Base-by-base conservation (phyloP, 495 filamentous ascomycete genomes). In the Pseudevernia furfuracea region DNA sequence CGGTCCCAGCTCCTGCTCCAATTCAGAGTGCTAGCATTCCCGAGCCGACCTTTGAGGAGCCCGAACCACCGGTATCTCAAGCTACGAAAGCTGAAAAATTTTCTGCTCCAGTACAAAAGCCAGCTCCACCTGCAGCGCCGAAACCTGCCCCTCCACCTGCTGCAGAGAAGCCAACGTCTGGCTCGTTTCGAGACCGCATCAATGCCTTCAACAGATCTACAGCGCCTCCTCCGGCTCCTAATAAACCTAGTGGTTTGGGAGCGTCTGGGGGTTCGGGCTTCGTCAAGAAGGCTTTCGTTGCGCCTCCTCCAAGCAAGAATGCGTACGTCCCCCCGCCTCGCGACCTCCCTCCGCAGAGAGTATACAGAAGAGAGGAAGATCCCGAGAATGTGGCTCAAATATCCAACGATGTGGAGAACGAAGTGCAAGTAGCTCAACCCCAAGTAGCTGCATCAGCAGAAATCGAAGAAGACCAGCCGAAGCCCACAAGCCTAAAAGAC, bases 211-310 rank as follows among this genome's bases (percentile, higher is more conserved):
- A 98, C 73, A 95, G 91, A 71, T 80, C 89, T 28, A 84, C 92
- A 30, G 89, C 90, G 8, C 83, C 93, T 10, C 94, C 94, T 15
- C 76, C 94, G 62, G 84, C 91, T 6, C 94, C 95, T 4, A 91
- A 91, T 74, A 96, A 96, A 69, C 90, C 91, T 17, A 80, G 83
- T 66, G 83, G 83, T 5, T 70, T 86, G 43, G 76, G 81, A 60
- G 72, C 80, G 53, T 78, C 84, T 34, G 80, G 83, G 53, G 80
- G 82, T 15, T 78, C 79, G 58, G 81, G 82, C 64, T 97, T 97
- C 68, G 85, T 97, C 73, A 97, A 95, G 80, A 97, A 97, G 75
- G 91, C 94, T n/a, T 98, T 97, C 70, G 94, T 98, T 64, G 88
- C 94, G 2, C 91, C 95, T 38, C 94, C 94, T 60, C 94, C 94